Conservation (phyloP, 2,329 filamentous ascomycete species). For the Thielaviopsis musarum region DNA sequence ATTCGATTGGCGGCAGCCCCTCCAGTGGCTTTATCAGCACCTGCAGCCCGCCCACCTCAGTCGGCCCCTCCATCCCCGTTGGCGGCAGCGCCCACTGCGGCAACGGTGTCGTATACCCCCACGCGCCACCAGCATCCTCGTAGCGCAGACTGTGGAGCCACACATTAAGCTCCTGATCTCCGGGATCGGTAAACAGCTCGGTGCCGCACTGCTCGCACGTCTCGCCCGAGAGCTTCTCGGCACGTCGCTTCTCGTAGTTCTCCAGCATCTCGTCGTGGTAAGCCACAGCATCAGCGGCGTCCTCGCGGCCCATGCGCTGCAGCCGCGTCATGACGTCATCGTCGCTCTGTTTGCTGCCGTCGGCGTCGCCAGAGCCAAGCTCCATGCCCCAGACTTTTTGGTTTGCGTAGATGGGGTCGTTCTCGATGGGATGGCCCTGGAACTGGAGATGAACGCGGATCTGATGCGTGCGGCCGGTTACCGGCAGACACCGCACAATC, state of each 20-base stretch:
- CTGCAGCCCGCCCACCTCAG: constrained; percentile 44
- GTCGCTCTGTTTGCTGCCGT: constrained; percentile 56
- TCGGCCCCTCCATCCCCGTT: constrained; percentile 52
- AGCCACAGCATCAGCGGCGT: constrained; percentile 75
- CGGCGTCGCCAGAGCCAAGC: constrained; percentile 50
- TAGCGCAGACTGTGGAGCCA: constrained; percentile 90
- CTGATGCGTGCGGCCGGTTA: constrained; percentile 90
- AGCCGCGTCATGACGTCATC: constrained; percentile 79
- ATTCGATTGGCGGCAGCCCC: constrained; percentile 20
- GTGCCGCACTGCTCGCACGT: constrained; percentile 69
- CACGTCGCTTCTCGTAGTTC: constrained; percentile 74
- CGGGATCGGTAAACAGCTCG: constrained; percentile 83
- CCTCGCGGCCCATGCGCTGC: constrained; percentile 81
- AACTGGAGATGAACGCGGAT: constrained; percentile 89
- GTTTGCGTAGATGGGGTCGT: constrained; percentile 96
- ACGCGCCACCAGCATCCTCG: constrained; percentile 63
- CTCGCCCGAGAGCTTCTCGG: constrained; percentile 83
- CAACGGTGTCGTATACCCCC: constrained; percentile 74
- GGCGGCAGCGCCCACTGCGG: constrained; percentile 81
- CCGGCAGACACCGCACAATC: constrained; percentile 80
- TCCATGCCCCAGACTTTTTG: constrained; percentile 74
- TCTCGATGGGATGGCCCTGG: constrained; percentile 85
- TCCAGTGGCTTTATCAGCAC: constrained; percentile 39
- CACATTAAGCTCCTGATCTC: constrained; percentile 73
- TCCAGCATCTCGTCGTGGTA: constrained; percentile 93